Percentiles rank a stretch among this genome's conserved stretches.
Evolutionary conservation across 2,329 filamentous ascomycete species (phyloP).

Genomic region (Fusarium beomiforme): DNA sequence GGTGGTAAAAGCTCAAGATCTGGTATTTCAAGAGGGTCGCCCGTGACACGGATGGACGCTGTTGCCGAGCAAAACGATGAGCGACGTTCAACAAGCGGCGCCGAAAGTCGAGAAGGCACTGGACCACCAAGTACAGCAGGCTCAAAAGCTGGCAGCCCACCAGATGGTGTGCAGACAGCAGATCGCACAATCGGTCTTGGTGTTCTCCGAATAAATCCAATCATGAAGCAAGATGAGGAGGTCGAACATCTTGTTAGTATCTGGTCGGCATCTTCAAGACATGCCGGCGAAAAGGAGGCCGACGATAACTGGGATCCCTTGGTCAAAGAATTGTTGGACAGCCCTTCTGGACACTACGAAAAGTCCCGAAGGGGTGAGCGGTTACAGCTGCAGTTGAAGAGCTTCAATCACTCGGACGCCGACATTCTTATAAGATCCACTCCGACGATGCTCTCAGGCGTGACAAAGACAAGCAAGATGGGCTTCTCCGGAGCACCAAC

Average conservation of each 20-base stretch:
- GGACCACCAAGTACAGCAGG: constrained; percentile 65
- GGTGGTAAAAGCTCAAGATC: constrained; percentile 66
- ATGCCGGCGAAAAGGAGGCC: constrained; percentile 65
- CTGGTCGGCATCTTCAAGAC: constrained; percentile 72
- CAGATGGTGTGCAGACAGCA: constrained; percentile 44
- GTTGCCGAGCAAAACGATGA: constrained; percentile 63
- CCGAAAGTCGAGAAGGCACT: constrained; percentile 57
- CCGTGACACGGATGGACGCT: constrained; percentile 62
- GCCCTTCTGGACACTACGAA: constrained; percentile 77
- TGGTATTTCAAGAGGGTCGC: constrained; percentile 62
- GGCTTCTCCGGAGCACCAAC: constrained; percentile 93
- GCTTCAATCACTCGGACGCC: constrained; percentile 81
- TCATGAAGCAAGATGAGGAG: constrained; percentile 78
- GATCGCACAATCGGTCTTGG: constrained; percentile 79
- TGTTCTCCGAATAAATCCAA: constrained; percentile 76
- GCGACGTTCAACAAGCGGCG: constrained; percentile 48
- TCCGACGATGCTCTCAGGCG: constrained; percentile 84
- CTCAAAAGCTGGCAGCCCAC: constrained; percentile 51
- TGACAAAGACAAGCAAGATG: constrained; percentile 85
- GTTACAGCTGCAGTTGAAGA: constrained; percentile 80
- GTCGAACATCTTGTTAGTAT: constrained; percentile 80
- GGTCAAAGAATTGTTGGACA: constrained; percentile 78
- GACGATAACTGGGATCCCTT: constrained; percentile 77
- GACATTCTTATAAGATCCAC: constrained; percentile 85
- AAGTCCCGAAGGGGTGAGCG: constrained; percentile 78